Evolutionary conservation across 2,329 filamentous ascomycete species (phyloP).

Genomic region (Exophiala sideris): DNA sequence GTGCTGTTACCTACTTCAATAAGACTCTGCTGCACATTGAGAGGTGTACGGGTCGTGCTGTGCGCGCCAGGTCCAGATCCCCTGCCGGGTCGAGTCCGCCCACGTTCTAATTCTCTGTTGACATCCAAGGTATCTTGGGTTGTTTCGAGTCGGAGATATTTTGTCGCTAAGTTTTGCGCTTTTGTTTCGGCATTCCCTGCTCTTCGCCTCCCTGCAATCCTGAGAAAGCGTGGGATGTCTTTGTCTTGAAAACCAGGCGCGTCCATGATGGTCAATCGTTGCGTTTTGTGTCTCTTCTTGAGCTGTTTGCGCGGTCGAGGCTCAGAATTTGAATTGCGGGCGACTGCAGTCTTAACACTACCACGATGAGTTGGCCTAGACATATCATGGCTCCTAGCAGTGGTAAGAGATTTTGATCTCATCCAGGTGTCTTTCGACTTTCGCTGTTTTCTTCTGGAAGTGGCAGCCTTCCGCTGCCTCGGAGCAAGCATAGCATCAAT

Average conservation of each 20-base stretch:
- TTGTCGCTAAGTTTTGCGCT: constrained; percentile 44
- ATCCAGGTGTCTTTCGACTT: constrained; percentile 2
- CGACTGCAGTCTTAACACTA: neutral
- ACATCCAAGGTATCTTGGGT: constrained; percentile 55
- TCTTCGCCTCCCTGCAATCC: constrained; percentile 53
- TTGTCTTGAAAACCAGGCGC: constrained; percentile 23
- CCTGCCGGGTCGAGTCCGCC: constrained; percentile 37
- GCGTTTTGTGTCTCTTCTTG: constrained; percentile 11
- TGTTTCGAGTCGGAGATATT: constrained; percentile 53
- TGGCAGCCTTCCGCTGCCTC: constrained; percentile 4
- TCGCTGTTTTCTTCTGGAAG: constrained; percentile 13
- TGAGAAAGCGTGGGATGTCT: constrained; percentile 52
- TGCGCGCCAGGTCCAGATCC: neutral
- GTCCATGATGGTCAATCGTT: constrained; percentile 22
- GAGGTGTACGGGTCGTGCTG: neutral
- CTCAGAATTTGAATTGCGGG: neutral
- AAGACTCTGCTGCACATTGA: neutral
- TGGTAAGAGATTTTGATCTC: neutral
- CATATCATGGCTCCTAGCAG: neutral
- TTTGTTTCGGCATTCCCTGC: constrained; percentile 46
- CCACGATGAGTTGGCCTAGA: neutral
- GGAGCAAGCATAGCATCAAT: constrained; percentile 31
- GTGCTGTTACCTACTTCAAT: neutral
- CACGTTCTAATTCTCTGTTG: constrained; percentile 47
- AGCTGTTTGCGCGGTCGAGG: constrained; percentile 11